Percentiles rank a stretch among this genome's conserved stretches.
Evolutionary conservation across 805 yeast species (phyloP).

Genomic region (Lipomyces orientalis): DNA sequence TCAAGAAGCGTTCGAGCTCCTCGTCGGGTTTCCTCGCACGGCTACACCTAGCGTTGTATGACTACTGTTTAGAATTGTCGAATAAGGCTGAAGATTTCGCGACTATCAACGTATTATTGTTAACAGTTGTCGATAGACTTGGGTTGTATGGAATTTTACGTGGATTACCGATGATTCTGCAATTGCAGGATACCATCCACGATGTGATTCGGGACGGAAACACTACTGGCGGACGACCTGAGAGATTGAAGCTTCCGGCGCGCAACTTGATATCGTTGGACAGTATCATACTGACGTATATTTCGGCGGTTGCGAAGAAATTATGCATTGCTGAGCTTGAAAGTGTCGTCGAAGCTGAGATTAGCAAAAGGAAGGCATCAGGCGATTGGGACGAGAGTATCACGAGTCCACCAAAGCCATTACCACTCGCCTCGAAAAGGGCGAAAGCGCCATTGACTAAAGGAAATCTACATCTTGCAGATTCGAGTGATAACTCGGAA

Average conservation of each 20-base stretch:
- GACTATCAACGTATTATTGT: conserved; percentile 22
- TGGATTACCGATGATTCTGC: conserved; percentile 34
- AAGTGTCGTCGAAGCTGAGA: conserved; percentile 12
- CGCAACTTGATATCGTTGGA: conserved; percentile 15
- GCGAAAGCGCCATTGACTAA: not conserved
- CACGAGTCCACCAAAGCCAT: conserved; percentile 19
- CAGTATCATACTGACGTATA: conserved; percentile 19
- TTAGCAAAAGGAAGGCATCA: conserved; percentile 6
- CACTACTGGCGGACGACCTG: not conserved
- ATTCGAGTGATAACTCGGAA: conserved; percentile 9
- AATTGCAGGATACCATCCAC: conserved; percentile 25
- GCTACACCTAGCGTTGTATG: conserved; percentile 24
- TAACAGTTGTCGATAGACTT: conserved; percentile 15
- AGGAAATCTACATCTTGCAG: conserved; percentile 9
- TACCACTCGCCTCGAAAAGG: not conserved
- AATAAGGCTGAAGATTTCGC: conserved; percentile 38
- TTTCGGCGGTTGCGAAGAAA: conserved; percentile 15
- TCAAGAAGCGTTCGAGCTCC: conserved; percentile 9
- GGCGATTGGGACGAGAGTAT: conserved; percentile 14
- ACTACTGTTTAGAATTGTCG: conserved; percentile 14
- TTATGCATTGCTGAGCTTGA: conserved; percentile 12
- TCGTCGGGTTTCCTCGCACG: conserved; percentile 21
- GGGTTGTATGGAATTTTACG: conserved; percentile 25
- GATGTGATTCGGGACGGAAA: not conserved
- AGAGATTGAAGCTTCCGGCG: conserved; percentile 1